A percentile compares a stretch with the other conserved stretches of the same genome.
phyloP scores from a whole-genome alignment of 768 basidiomycete species.

The Trametopsis cervina region DNA sequence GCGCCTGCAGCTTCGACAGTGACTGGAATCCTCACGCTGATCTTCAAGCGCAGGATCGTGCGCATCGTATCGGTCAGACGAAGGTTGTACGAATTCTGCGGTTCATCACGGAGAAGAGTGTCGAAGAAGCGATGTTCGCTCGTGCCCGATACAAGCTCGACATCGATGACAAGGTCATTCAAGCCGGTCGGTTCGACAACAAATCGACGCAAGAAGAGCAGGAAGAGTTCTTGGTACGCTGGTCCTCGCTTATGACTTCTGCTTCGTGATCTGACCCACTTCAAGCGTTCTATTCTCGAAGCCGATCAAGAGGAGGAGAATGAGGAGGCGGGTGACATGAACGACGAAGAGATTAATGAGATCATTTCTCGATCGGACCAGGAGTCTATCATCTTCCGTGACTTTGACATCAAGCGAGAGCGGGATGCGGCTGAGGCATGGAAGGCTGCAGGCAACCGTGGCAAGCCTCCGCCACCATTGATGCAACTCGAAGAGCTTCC shows the following conservation, averaged over 20 bases:
- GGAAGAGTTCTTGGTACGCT: conserved; percentile 85
- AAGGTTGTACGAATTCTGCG: conserved; percentile 95
- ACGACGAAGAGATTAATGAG: conserved; percentile 91
- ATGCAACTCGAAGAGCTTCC: conserved; percentile 89
- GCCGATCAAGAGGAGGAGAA: conserved; percentile 87
- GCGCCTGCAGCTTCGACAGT: conserved; percentile 19
- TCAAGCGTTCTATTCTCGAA: conserved; percentile 84
- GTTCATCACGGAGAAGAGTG: conserved; percentile 96
- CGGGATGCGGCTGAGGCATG: conserved; percentile 57
- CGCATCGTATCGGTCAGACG: conserved; percentile 99
- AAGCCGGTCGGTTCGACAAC: conserved; percentile 98
- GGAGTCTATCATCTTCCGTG: conserved; percentile 68
- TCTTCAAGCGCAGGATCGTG: conserved; percentile 98
- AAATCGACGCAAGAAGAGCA: conserved; percentile 98
- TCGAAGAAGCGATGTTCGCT: conserved; percentile 97
- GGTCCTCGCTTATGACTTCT: neutral
- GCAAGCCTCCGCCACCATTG: conserved; percentile 68
- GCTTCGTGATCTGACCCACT: conserved; percentile 11
- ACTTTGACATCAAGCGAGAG: conserved; percentile 79
- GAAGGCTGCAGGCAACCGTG: conserved; percentile 68
- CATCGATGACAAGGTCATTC: conserved; percentile 99
- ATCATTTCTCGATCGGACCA: conserved; percentile 81
- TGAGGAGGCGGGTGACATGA: conserved; percentile 88
- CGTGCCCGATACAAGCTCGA: conserved; percentile 94
- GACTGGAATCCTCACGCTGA: conserved; percentile 92